Evolutionary conservation across 306 rosid genomes (phyloP), one percentile per base, ranked within the genome.

Genomic region (Bauhinia variegata): DNA sequence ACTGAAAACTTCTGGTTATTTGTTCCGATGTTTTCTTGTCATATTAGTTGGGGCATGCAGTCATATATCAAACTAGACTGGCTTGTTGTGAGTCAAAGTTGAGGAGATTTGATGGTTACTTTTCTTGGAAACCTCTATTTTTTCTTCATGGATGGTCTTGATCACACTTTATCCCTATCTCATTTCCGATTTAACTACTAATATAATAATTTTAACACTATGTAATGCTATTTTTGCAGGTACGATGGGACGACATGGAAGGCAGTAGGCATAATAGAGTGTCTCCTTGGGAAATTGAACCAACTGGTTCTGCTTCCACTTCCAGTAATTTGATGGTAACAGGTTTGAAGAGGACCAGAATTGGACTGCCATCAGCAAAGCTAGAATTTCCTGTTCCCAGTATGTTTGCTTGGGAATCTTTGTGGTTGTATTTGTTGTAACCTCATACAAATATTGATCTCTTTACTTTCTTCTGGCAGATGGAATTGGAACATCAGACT

Each of bases 211-310:
- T 23, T 2, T 23, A 23, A 23, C 28, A 23, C 28, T 23, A n/a
- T n/a, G n/a, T n/a, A 6, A 36, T 36, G 3, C 8, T 51, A 18
- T 44, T 41, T 11, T 60, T 71, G 67, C 80, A 95, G 99, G 97
- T 90, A 15, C 83, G 99, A 88, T 95, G 99, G 99, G 99, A 95
- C 69, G 92, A 86, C 67, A 52, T 76, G 1, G 92, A 95, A 62
- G 73, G 81, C 7, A 73, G 70, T 61, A 86, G 85, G 82, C 95
- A 85, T 74, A 85, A 88, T 58, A 79, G 99, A 87, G 96, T 95
- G 79, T 95, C 97, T 75, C 99, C 97, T 4, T 95, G 99, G 99
- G 99, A 95, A 82, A 87, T 90, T 15, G 96, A 90, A 77, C 89
- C 96, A 32, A 85, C 92, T 50, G 88, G 91, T 75, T 84, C 92